phyloP scores from a whole-genome alignment of 2,329 filamentous ascomycete genomes.

The Colletotrichum viniferum region DNA sequence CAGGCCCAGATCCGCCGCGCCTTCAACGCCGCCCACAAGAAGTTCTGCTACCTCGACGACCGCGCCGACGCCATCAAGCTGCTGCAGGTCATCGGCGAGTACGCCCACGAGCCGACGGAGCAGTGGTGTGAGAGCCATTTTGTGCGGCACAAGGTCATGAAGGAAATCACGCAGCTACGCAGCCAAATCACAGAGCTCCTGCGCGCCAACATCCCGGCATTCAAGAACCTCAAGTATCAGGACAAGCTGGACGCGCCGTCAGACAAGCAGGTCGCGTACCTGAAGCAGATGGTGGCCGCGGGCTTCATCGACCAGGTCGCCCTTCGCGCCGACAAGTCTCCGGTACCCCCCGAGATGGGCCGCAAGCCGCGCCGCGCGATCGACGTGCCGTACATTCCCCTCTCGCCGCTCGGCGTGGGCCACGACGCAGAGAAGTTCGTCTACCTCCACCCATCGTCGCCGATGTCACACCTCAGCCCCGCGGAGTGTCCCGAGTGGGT shows the following conservation, averaged over 20 bases:
- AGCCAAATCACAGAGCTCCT: slow-evolving; percentile 84
- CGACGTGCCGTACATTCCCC: slow-evolving; percentile 88
- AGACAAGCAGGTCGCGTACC: slow-evolving; percentile 72
- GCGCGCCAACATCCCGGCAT: slow-evolving; percentile 73
- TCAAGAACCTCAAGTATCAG: slow-evolving; percentile 57
- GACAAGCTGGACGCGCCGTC: slow-evolving; percentile 64
- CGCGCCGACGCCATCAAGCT: slow-evolving; percentile 89
- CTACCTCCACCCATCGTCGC: slow-evolving; percentile 85
- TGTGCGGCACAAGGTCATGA: slow-evolving; percentile 84
- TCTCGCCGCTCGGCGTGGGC: slow-evolving; percentile 68
- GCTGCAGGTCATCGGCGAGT: slow-evolving; percentile 86
- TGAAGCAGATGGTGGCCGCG: slow-evolving; percentile 90
- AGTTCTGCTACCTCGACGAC: slow-evolving; percentile 82
- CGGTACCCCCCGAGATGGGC: slow-evolving; percentile 68
- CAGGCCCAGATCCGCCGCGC: slow-evolving; percentile 66
- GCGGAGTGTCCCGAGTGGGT: slow-evolving; percentile 86
- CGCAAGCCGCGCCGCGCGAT: slow-evolving; percentile 83
- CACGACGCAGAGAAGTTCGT: slow-evolving; percentile 68
- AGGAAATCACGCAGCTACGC: slow-evolving; percentile 83
- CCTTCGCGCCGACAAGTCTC: slow-evolving; percentile 86
- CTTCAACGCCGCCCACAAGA: slow-evolving; percentile 75
- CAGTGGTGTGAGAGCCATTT: slow-evolving; percentile 83
- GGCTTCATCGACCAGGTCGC: slow-evolving; percentile 96
- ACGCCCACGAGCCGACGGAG: slow-evolving; percentile 74
- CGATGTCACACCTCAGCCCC: slow-evolving; percentile 71